Conservation (phyloP, 2,329 filamentous ascomycete species). For the Didymella exigua region DNA sequence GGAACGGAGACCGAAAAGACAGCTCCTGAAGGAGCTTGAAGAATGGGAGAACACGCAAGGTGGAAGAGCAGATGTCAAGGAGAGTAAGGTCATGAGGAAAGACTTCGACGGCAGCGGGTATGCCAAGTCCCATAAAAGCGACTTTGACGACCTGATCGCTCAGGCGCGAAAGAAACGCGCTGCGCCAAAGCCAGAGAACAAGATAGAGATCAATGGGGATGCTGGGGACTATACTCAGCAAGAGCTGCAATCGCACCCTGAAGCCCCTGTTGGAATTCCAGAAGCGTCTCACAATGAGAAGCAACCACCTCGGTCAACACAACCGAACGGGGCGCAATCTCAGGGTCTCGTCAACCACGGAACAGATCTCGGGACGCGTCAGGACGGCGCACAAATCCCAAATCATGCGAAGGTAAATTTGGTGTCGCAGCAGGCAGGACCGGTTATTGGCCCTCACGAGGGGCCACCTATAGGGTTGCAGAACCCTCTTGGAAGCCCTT, state of each 20-base stretch:
- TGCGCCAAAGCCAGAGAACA: slow-evolving; percentile 35
- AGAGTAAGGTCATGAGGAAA: slow-evolving; percentile 72
- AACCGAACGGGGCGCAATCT: slow-evolving; percentile 5
- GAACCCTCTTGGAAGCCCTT: slow-evolving; percentile 33
- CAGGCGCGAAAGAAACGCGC: slow-evolving; percentile 67
- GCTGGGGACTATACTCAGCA: background rate
- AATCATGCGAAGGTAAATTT: slow-evolving; percentile 17
- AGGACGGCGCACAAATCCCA: slow-evolving; percentile 29
- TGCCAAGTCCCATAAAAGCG: slow-evolving; percentile 71
- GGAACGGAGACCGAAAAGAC: slow-evolving; percentile 63
- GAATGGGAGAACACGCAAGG: slow-evolving; percentile 87
- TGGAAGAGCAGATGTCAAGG: slow-evolving; percentile 53
- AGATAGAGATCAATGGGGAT: slow-evolving; percentile 11
- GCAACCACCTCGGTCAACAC: background rate
- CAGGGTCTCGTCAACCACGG: slow-evolving; percentile 32
- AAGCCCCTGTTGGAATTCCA: background rate
- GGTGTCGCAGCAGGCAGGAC: background rate
- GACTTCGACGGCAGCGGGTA: slow-evolving; percentile 84
- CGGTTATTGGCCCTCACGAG: background rate
- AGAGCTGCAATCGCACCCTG: background rate
- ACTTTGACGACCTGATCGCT: slow-evolving; percentile 81
- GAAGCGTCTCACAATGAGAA: background rate
- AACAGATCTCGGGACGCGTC: slow-evolving; percentile 27
- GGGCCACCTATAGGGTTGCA: slow-evolving; percentile 19
- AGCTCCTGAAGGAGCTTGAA: slow-evolving; percentile 79